These are phyloP conservation scores for Rhynchosporium agropyri DNA, from an alignment of 2,329 filamentous ascomycete species.

Conservation along the genomic window DNA sequence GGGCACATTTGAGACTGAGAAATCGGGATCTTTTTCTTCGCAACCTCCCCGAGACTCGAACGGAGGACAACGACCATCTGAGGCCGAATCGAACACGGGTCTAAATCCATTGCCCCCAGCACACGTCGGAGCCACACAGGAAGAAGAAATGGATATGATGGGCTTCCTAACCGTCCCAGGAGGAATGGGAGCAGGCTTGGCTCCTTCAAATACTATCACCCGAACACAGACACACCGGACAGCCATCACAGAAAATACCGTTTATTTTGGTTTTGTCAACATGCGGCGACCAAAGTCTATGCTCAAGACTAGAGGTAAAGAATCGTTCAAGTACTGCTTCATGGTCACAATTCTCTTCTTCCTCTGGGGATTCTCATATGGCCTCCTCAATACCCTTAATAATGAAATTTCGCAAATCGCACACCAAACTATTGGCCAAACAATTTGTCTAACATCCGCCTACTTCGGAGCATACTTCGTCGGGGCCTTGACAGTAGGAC, in stretches of 20 bases:
- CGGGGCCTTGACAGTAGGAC: constrained; percentile 69
- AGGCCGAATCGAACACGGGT: constrained; percentile 3
- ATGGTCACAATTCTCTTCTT: constrained; percentile 83
- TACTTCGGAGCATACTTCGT: constrained; percentile 75
- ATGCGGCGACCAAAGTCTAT: constrained; percentile 71
- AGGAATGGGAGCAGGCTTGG: constrained; percentile 12
- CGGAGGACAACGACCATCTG: neutral
- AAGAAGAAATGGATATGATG: constrained; percentile 33
- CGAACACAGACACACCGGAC: constrained; percentile 23
- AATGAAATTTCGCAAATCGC: constrained; percentile 64
- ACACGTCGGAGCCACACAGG: constrained; percentile 24
- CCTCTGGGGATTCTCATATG: constrained; percentile 89
- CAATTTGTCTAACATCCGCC: constrained; percentile 66
- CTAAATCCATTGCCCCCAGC: constrained; percentile 24
- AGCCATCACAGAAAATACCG: constrained; percentile 42
- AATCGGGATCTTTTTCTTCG: constrained; percentile 29
- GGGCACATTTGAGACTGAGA: constrained; percentile 19
- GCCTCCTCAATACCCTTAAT: constrained; percentile 81
- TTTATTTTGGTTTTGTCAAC: constrained; percentile 79
- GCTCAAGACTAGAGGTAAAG: constrained; percentile 61
- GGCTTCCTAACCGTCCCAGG: constrained; percentile 39
- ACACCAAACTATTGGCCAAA: constrained; percentile 61
- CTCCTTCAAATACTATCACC: constrained; percentile 13
- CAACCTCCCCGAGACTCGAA: constrained; percentile 19
- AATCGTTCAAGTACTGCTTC: constrained; percentile 72